Evolutionary conservation across 768 basidiomycete species (phyloP), one percentile per base, ranked within the genome.

Genomic region (Xanthoconium purpureum): DNA sequence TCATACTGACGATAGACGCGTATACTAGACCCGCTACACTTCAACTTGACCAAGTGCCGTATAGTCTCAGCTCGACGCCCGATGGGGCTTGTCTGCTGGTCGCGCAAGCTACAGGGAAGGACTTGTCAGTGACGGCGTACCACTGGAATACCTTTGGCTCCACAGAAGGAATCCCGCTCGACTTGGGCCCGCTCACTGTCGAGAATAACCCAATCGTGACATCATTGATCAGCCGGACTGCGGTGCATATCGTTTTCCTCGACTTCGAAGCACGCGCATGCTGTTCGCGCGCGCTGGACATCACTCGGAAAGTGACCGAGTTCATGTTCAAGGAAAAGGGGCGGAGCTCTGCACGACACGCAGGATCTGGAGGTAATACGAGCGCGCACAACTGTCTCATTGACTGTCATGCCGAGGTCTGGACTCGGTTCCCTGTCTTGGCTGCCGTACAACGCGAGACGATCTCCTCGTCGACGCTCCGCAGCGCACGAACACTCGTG

Each of bases 71-170:
- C 62, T 77, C 81, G 2, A 76, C 83, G 0, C 81, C 83, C 0
- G 83, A 84, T 59, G 82, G 81, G 0, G 73, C 83, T 20, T 84
- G 83, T 59, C 63, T 85, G 18, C 36, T 84, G 24, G 65, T 74
- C 2, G 59, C 72, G 7, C 70, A 75, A 39, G 47, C 50, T 2
- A 49, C 62, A 30, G 58, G 29, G 32, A 55, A 5, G 37, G 49
- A 44, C 47, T 20, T 66, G 47, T 18, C 38, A 1, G 18, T 80
- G 6, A 74, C 69, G 3, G 77, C 77, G 0, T 83, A 79, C 58
- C 85, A 85, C 60, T 83, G 79, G 80, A 71, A 69, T 11, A 80
- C 81, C 1, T 84, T 86, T 55, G 85, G 84, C 3, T 77, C 80
- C 0, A 70, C 74, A 0, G 62, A 71, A 13, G 84, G 83, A 18